Conservation (phyloP, 257 asterid species). For the Fraxinus cuspidata region DNA sequence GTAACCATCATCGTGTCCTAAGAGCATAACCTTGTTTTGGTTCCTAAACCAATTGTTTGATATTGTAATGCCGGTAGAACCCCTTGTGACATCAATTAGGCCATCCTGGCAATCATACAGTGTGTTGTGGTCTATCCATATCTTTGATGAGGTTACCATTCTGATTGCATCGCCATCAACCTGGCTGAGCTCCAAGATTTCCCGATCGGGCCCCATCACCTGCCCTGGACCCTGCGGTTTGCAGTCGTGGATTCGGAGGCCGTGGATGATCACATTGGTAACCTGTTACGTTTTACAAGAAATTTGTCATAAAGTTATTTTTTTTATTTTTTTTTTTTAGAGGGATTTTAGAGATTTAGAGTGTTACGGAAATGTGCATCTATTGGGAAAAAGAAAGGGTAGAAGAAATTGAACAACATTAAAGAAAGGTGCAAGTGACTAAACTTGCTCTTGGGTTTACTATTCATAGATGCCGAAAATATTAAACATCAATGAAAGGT, state of each 20-base stretch:
- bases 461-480: not conserved
- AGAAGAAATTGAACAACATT: not conserved
- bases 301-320: not conserved
- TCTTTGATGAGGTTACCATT: constrained; percentile 53
- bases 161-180: constrained; percentile 81
- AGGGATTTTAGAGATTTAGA: not conserved
- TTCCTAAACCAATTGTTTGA: constrained; percentile 74
- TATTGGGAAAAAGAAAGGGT: not conserved
- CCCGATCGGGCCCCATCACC: constrained; percentile 51
- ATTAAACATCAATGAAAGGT: not conserved
- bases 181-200: constrained; percentile 44
- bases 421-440: too few relatives aligned
- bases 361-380: too few relatives aligned
- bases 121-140: constrained; percentile 88
- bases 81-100: constrained; percentile 74
- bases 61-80: constrained; percentile 72
- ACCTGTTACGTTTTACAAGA: constrained; percentile 35
- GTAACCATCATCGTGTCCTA: constrained; percentile 79
- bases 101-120: constrained; percentile 63
- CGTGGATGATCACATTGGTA: constrained; percentile 73
- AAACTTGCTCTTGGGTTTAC: not conserved
- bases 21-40: constrained; percentile 79
- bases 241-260: constrained; percentile 67
- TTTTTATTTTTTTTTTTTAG: too few relatives aligned
- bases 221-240: constrained; percentile 50